phyloP scores from a whole-genome alignment of 345 rosid species.

The Rhodomyrtus tomentosa region DNA sequence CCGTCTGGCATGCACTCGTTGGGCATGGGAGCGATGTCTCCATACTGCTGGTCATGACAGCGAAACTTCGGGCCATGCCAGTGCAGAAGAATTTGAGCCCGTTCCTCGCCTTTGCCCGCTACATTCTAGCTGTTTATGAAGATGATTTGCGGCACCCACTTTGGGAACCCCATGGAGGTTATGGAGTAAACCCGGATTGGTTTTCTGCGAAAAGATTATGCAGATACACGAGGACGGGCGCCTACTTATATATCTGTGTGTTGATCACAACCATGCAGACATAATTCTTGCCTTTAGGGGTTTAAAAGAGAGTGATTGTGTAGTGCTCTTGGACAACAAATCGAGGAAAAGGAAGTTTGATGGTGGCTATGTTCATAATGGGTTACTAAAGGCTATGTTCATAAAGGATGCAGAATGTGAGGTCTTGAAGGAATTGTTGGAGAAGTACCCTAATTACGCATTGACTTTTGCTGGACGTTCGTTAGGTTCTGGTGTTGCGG shows the following conservation, averaged over 20 bases:
- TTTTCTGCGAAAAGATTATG: slow-evolving; percentile 52
- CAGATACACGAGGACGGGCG: slow-evolving; percentile 67
- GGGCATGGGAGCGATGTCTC: slow-evolving; percentile 96
- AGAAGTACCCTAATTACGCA: slow-evolving; percentile 59
- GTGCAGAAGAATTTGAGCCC: slow-evolving; percentile 77
- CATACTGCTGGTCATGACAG: slow-evolving; percentile 89
- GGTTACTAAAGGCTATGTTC: slow-evolving; percentile 78
- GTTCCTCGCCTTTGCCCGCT: slow-evolving; percentile 83
- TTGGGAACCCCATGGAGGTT: slow-evolving; percentile 90
- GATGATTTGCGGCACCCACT: slow-evolving; percentile 71
- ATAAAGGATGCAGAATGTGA: slow-evolving; percentile 71
- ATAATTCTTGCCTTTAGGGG: slow-evolving; percentile 80
- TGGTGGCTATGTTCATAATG: slow-evolving; percentile 95
- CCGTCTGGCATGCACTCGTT: slow-evolving; percentile 91
- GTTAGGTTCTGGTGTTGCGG: slow-evolving; percentile 89
- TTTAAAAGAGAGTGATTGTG: slow-evolving; percentile 80
- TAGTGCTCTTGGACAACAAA: slow-evolving; percentile 71
- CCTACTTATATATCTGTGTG: slow-evolving; percentile 72
- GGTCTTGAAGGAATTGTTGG: slow-evolving; percentile 50
- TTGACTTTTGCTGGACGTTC: slow-evolving; percentile 91
- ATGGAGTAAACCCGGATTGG: slow-evolving; percentile 71
- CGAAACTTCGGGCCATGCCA: slow-evolving; percentile 80
- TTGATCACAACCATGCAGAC: slow-evolving; percentile 67
- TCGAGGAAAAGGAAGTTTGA: slow-evolving; percentile 68
- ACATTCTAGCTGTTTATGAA: slow-evolving; percentile 84